Evolutionary conservation across 805 yeast genomes (phyloP), one percentile per base, ranked within the genome.

Genomic region (Sugiyamaella marilandica): DNA sequence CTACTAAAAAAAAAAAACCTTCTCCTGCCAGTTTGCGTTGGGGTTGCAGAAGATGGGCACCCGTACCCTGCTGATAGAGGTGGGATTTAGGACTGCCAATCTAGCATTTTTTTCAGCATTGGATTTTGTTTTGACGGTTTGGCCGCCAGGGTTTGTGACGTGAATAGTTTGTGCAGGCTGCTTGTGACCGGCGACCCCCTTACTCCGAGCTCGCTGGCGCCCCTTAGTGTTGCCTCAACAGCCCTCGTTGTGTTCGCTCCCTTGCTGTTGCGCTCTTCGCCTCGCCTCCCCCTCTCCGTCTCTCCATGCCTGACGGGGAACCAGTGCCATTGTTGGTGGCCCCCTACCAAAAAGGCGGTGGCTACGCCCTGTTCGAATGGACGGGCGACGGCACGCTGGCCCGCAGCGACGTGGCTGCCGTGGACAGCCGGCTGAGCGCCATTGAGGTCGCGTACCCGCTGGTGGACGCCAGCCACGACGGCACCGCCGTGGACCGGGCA

Each of bases 371-470:
- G 41, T 36, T 35, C 26, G 43, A 46, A 24, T 34, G 35, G 18
- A 10, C 11, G 19, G 53, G 31, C 13, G 34, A 21, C 10, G 35
- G 11, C 19, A 37, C 16, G 2, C 41, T 55, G 19, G 45, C 41
- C 33, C 48, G 45, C 21, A 47, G 46, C 5, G 48, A 50, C 10
- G 32, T 55, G 35, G 47, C 21, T 14, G n/a, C 26, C 10, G 53
- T 55, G n/a, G 56, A 56, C 29, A 33, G n/a, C 11, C 57, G 53
- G 31, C 19, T 50, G 31, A 7, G 35, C 19, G 32, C 47, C 13
- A 45, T 47, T 37, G 31, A 61, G 45, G 55, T 55, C 1, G 26
- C 31, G n/a, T 53, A 50, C 26, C 55, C 57, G 2, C 48, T 55
- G 11, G 53, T 57, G 18, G 43, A 39, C 13, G 43, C 24, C 21